A percentile compares a stretch with the other conserved stretches of the same genome.
Evolutionary conservation across 805 yeast species (phyloP).

Genomic region (Monosporozyma unispora): DNA sequence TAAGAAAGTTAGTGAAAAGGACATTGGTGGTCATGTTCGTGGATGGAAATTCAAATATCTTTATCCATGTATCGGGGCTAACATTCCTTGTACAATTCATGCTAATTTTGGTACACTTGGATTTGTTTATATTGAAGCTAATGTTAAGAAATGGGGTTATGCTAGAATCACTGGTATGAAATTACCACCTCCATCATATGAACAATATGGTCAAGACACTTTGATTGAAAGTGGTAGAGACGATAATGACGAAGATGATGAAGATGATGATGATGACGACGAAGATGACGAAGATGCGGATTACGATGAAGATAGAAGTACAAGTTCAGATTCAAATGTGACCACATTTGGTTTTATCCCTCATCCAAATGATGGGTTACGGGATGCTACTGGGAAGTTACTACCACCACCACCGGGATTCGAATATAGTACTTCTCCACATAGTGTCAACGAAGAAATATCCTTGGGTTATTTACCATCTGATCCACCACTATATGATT

Average conservation of each 20-base stretch:
- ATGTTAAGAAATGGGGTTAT: slow-evolving; percentile 91
- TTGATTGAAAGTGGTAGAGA: slow-evolving; percentile 55
- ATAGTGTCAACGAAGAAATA: slow-evolving; percentile 23
- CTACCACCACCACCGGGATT: slow-evolving; percentile 33
- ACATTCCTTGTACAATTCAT: slow-evolving; percentile 70
- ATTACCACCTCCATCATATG: slow-evolving; percentile 91
- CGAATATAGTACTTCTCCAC: slow-evolving; percentile 27
- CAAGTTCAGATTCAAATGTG: background rate
- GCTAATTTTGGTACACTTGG: slow-evolving; percentile 87
- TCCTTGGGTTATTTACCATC: slow-evolving; percentile 29
- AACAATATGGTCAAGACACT: slow-evolving; percentile 68
- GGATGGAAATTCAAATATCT: slow-evolving; percentile 62
- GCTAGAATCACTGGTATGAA: slow-evolving; percentile 85
- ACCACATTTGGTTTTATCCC: background rate
- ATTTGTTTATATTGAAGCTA: slow-evolving; percentile 82
- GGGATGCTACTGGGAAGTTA: slow-evolving; percentile 21
- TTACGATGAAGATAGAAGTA: slow-evolving; percentile 9
- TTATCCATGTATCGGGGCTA: slow-evolving; percentile 87
- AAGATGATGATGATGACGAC: slow-evolving; percentile 23
- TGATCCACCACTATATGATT: slow-evolving; percentile 33
- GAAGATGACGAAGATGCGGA: slow-evolving; percentile 17
- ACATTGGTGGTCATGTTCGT: slow-evolving; percentile 68
- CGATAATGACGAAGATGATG: slow-evolving; percentile 35
- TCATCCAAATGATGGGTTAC: slow-evolving; percentile 3
- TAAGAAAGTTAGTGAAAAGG: slow-evolving; percentile 72